Evolutionary conservation across 1,284 basidiomycete genomes (phyloP).

Genomic region (Schizophyllum amplum): DNA sequence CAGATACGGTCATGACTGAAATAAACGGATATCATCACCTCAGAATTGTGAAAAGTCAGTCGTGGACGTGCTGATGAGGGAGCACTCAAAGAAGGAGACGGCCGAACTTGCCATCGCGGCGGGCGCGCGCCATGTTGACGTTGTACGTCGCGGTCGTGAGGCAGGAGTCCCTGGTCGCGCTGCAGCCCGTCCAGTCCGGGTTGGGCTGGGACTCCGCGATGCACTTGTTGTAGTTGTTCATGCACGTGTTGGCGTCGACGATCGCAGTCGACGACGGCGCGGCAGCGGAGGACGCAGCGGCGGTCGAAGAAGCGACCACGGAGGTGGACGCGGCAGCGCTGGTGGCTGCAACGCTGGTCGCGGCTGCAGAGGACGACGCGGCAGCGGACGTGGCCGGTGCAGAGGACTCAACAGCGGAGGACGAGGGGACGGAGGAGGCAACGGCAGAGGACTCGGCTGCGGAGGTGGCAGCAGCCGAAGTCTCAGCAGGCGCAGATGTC

Average conservation of each 20-base stretch:
- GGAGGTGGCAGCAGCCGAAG: neutral
- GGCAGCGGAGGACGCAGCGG: slow-evolving; percentile 58
- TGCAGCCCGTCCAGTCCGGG: slow-evolving; percentile 30
- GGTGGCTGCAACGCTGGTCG: slow-evolving; percentile 50
- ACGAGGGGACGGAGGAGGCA: slow-evolving; percentile 34
- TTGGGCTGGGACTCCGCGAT: slow-evolving; percentile 24
- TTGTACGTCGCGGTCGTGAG: slow-evolving; percentile 67
- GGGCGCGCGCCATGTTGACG: slow-evolving; percentile 63
- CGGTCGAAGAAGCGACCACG: slow-evolving; percentile 6
- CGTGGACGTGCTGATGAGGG: neutral
- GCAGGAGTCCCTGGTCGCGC: slow-evolving; percentile 56
- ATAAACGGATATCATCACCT: neutral
- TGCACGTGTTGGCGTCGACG: slow-evolving; percentile 42
- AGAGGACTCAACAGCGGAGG: slow-evolving; percentile 49
- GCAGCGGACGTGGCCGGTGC: slow-evolving; percentile 48
- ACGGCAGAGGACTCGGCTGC: neutral
- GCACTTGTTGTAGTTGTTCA: slow-evolving; percentile 49
- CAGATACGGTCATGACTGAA: no score
- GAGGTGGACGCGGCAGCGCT: neutral
- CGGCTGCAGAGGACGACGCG: slow-evolving; percentile 55
- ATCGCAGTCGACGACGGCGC: slow-evolving; percentile 58
- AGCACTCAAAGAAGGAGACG: neutral
- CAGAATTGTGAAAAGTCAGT: neutral
- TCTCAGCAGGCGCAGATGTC: no score
- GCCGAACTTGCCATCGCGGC: slow-evolving; percentile 60